phyloP scores from a whole-genome alignment of 2,329 filamentous ascomycete species.

The Penicillium brasilianum region DNA sequence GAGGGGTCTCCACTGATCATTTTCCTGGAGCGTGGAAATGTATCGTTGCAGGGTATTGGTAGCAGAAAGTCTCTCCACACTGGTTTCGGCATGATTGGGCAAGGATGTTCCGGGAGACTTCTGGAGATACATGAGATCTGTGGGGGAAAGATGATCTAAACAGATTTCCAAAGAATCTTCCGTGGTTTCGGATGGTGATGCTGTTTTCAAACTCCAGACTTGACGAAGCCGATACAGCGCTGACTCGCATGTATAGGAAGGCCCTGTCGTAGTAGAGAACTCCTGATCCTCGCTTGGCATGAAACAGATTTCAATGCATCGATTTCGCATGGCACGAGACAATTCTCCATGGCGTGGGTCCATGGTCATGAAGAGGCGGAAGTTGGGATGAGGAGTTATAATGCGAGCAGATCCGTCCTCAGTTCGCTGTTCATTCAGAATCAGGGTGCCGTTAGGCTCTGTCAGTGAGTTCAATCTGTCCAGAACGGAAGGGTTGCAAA shows the following conservation, averaged over 20 bases:
- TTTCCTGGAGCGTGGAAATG: slow-evolving; percentile 39
- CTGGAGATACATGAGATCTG: slow-evolving; percentile 42
- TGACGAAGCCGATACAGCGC: slow-evolving; percentile 47
- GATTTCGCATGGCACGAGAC: slow-evolving; percentile 94
- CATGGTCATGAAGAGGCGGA: slow-evolving; percentile 91
- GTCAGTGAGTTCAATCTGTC: slow-evolving; percentile 93
- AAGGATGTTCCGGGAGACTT: slow-evolving; percentile 33
- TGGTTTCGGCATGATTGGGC: slow-evolving; percentile 20
- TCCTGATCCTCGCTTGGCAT: slow-evolving; percentile 48
- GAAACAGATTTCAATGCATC: slow-evolving; percentile 87
- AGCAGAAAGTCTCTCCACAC: slow-evolving; percentile 16
- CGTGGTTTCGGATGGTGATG: slow-evolving; percentile 13
- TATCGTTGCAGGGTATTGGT: slow-evolving; percentile 38
- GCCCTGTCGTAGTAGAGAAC: slow-evolving; percentile 26
- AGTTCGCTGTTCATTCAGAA: slow-evolving; percentile 90
- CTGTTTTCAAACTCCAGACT: slow-evolving; percentile 35
- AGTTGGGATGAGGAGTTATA: slow-evolving; percentile 80
- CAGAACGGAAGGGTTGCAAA: slow-evolving; percentile 92
- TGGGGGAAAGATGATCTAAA: slow-evolving; percentile 45
- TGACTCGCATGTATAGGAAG: slow-evolving; percentile 47
- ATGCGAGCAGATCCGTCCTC: slow-evolving; percentile 79
- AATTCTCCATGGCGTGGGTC: slow-evolving; percentile 91
- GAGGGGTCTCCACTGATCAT: slow-evolving; percentile 37
- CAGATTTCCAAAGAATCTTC: slow-evolving; percentile 36
- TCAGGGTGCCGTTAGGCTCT: slow-evolving; percentile 84